phyloP scores from a whole-genome alignment of 2,329 filamentous ascomycete genomes.

The Dendrostoma leiphaemia region DNA sequence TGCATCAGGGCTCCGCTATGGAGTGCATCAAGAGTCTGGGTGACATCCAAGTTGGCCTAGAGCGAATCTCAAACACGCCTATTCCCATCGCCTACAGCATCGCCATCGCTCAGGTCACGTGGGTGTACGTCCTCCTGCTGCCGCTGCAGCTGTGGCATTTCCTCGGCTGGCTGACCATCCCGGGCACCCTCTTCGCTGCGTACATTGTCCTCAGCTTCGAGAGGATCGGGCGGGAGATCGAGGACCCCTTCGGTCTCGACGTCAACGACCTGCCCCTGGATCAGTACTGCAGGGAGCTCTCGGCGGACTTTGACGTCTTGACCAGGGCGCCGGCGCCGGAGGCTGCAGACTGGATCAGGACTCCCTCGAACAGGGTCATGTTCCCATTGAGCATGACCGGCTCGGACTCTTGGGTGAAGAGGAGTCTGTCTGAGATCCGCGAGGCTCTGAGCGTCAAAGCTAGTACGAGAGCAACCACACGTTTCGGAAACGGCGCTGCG shows the following conservation, averaged over 20 bases:
- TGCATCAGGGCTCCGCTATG: constrained; percentile 56
- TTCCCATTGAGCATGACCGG: not conserved
- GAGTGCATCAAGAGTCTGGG: constrained; percentile 48
- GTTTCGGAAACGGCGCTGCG: not conserved
- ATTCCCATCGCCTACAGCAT: constrained; percentile 82
- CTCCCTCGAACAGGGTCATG: not conserved
- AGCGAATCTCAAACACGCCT: constrained; percentile 79
- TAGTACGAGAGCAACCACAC: not conserved
- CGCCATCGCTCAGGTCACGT: constrained; percentile 81
- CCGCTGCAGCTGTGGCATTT: constrained; percentile 72
- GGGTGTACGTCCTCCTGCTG: constrained; percentile 76
- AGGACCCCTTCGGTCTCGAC: constrained; percentile 4
- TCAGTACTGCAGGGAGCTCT: not conserved
- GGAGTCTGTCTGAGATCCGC: not conserved
- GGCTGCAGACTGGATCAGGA: not conserved
- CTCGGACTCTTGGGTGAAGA: not conserved
- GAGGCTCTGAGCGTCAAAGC: constrained; percentile 1
- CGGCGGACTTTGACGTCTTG: constrained; percentile 2
- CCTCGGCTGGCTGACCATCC: constrained; percentile 74
- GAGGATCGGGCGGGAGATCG: constrained; percentile 8
- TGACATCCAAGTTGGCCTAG: constrained; percentile 69
- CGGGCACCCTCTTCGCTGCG: constrained; percentile 67
- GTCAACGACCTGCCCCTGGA: constrained; percentile 1
- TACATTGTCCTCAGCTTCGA: constrained; percentile 79
- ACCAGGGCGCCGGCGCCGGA: not conserved